These are phyloP conservation scores for Microbotryum silenes-acaulis DNA, from an alignment of 1,284 basidiomycete species.

Conservation along the genomic window DNA sequence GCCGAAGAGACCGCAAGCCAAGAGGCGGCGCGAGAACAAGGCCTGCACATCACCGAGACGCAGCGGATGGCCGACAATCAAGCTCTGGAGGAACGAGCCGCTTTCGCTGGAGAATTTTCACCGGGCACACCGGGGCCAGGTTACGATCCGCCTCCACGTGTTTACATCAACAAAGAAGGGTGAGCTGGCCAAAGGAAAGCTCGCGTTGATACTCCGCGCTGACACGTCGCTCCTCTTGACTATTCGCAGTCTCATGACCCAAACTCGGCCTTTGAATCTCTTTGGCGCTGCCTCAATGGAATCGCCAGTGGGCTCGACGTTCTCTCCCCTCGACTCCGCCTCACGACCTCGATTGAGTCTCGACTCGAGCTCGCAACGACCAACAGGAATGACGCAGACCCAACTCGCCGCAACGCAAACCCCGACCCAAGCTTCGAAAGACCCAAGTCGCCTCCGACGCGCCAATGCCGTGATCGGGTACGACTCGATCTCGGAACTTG, in stretches of 20 bases:
- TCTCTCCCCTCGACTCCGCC: conserved; percentile 4
- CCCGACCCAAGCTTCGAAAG: conserved; percentile 16
- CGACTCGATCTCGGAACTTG: neutral
- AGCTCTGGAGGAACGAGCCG: conserved; percentile 14
- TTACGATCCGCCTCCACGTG: conserved; percentile 16
- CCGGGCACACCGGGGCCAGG: conserved; percentile 13
- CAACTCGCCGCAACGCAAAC: conserved; percentile 20
- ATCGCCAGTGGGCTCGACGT: conserved; percentile 7
- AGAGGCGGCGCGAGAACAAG: neutral
- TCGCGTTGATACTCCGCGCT: neutral
- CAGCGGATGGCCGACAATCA: too few species aligned
- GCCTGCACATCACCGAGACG: conserved; percentile 13
- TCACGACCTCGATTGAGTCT: conserved; percentile 12
- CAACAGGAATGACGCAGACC: conserved; percentile 13
- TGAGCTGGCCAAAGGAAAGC: neutral
- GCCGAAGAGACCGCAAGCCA: conserved; percentile 7
- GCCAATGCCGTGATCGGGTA: conserved; percentile 1
- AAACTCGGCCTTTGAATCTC: conserved; percentile 26
- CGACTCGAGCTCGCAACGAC: conserved; percentile 6
- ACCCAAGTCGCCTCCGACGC: conserved; percentile 15
- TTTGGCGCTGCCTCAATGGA: conserved; percentile 23
- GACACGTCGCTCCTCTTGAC: neutral
- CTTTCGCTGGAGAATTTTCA: conserved; percentile 18
- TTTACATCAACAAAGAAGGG: conserved; percentile 32
- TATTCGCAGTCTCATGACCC: conserved; percentile 20